These are phyloP conservation scores for Aspergillus steynii DNA, from an alignment of 495 filamentous ascomycete genomes.

Conservation along the genomic window DNA sequence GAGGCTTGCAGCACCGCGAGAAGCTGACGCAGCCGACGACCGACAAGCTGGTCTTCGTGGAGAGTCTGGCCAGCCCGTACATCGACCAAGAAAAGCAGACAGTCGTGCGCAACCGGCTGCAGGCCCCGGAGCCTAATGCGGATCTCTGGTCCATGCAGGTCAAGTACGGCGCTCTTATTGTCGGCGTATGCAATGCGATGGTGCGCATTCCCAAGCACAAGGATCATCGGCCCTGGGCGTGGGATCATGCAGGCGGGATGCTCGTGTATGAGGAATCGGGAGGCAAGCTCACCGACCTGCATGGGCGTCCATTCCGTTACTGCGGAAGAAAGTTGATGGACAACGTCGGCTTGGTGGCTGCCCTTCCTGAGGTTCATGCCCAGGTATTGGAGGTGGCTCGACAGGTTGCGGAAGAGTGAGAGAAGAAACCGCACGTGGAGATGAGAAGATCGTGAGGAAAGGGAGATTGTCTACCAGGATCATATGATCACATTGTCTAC, in stretches of 20 bases:
- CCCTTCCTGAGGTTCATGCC: slow-evolving; percentile 14
- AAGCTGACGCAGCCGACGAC: not conserved
- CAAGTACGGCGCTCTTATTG: slow-evolving; percentile 51
- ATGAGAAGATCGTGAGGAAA: too few species aligned
- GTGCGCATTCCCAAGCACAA: slow-evolving; percentile 52
- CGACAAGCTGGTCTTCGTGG: slow-evolving; percentile 4
- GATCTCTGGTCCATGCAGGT: slow-evolving; percentile 55
- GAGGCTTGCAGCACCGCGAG: slow-evolving; percentile 1
- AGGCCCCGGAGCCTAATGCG: slow-evolving; percentile 22
- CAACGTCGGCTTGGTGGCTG: slow-evolving; percentile 18
- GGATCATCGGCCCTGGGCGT: slow-evolving; percentile 45
- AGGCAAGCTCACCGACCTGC: slow-evolving; percentile 55
- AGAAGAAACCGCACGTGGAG: too few species aligned
- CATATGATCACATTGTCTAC: not conserved
- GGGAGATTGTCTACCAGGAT: too few species aligned
- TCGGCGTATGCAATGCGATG: slow-evolving; percentile 51
- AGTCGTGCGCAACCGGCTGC: slow-evolving; percentile 4
- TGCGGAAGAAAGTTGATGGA: slow-evolving; percentile 15
- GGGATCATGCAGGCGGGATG: slow-evolving; percentile 63
- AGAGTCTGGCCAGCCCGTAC: slow-evolving; percentile 8
- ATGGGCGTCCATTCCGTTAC: slow-evolving; percentile 30
- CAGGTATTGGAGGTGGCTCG: slow-evolving; percentile 1
- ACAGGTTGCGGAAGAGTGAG: not conserved
- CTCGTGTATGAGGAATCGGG: slow-evolving; percentile 59
- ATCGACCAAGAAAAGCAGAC: slow-evolving; percentile 1